A percentile compares a stretch with the other conserved stretches of the same genome.
phyloP scores from a whole-genome alignment of 2,329 filamentous ascomycete species.

The Apiospora rasikravindrae region DNA sequence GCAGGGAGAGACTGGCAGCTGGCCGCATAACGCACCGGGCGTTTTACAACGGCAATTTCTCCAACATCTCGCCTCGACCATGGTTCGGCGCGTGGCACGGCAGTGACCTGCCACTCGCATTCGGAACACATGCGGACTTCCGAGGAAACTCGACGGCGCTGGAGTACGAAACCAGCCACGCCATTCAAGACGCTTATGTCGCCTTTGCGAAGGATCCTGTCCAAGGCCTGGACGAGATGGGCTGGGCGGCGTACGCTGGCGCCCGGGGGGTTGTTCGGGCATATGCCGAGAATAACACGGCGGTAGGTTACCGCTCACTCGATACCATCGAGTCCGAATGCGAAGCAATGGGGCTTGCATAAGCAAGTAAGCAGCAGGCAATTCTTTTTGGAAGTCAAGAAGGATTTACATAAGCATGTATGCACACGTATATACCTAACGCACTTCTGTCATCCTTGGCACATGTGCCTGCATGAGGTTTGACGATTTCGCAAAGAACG shows the following conservation, averaged over 20 bases:
- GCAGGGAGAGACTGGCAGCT: conserved; percentile 20
- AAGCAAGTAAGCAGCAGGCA: background rate
- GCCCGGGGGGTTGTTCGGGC: background rate
- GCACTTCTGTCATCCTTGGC: background rate
- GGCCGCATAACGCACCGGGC: conserved; percentile 26
- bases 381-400: background rate
- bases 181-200: conserved; percentile 24
- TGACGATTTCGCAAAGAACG: background rate
- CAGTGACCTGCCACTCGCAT: conserved; percentile 22
- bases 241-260: conserved; percentile 20
- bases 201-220: conserved; percentile 18
- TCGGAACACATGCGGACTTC: conserved; percentile 23
- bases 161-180: conserved; percentile 22
- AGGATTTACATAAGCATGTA: background rate
- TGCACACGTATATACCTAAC: no score
- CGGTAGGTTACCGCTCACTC: background rate
- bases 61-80: conserved; percentile 22
- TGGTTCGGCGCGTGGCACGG: conserved; percentile 25
- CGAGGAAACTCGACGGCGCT: conserved; percentile 22
- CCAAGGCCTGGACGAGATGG: conserved; percentile 11
- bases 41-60: conserved; percentile 42
- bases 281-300: conserved; percentile 10
- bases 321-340: conserved; percentile 5
- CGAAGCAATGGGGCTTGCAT: conserved; percentile 2
- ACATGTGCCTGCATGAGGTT: background rate